Conservation (phyloP, 2,329 filamentous ascomycete species). For the Fusarium humuli region DNA sequence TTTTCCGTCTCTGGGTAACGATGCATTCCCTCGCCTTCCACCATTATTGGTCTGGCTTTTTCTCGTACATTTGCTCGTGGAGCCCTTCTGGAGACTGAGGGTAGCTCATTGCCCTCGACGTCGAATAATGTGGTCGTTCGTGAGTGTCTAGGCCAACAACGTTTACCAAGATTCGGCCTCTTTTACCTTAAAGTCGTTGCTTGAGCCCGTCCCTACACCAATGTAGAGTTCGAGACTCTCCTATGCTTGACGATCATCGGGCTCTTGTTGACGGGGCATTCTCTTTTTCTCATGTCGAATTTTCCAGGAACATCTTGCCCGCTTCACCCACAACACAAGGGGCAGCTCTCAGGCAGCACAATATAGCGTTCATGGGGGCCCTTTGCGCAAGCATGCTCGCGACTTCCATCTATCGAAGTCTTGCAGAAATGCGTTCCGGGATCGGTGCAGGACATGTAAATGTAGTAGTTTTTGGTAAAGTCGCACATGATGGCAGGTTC, state of each 20-base stretch:
- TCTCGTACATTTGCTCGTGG: not conserved
- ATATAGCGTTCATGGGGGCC: conserved; percentile 81
- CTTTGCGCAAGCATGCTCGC: conserved; percentile 67
- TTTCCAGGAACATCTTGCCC: not conserved
- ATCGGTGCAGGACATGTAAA: conserved; percentile 77
- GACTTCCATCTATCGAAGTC: conserved; percentile 74
- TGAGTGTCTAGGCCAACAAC: not conserved
- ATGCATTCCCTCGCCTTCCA: not conserved
- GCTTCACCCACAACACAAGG: conserved; percentile 56
- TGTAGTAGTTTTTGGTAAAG: conserved; percentile 81
- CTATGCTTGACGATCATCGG: not conserved
- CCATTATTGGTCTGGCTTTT: not conserved
- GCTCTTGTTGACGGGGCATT: not conserved
- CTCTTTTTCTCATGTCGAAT: conserved; percentile 13
- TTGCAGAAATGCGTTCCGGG: conserved; percentile 78
- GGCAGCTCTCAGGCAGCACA: conserved; percentile 72
- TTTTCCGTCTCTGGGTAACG: not conserved
- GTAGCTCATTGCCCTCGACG: not conserved
- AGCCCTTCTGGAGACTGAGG: not conserved
- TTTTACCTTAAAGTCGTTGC: not conserved
- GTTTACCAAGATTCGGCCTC: not conserved
- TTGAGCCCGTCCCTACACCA: not conserved
- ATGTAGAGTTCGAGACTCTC: not conserved
- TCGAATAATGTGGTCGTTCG: not conserved
- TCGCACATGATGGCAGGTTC: conserved; percentile 62